phyloP scores from a whole-genome alignment of 768 basidiomycete genomes.

The Baorangia bicolor region DNA sequence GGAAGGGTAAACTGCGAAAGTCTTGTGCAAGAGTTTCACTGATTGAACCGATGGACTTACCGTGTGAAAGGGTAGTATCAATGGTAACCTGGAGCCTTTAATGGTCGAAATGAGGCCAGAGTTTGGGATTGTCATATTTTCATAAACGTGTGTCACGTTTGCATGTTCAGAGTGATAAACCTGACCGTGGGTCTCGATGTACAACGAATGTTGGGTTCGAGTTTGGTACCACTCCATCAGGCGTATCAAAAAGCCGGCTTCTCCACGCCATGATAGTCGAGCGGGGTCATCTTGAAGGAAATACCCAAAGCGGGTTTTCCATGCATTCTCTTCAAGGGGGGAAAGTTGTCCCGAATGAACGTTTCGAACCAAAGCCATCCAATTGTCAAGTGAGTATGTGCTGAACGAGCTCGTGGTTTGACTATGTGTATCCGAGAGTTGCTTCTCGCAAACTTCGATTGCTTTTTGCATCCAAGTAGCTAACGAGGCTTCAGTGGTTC shows the following conservation, averaged over 20 bases:
- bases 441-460: constrained; percentile 37
- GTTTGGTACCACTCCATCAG: constrained; percentile 44
- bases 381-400: constrained; percentile 32
- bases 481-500: constrained; percentile 9
- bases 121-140: constrained; percentile 15
- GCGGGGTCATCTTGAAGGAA: constrained; percentile 29
- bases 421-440: constrained; percentile 33
- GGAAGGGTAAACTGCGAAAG: constrained; percentile 46
- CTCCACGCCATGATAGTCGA: constrained; percentile 31
- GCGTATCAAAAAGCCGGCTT: constrained; percentile 44
- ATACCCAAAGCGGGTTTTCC: constrained; percentile 32
- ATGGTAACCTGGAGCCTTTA: constrained; percentile 35
- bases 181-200: constrained; percentile 38
- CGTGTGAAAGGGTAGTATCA: constrained; percentile 50
- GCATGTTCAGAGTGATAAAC: constrained; percentile 18
- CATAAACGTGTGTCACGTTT: constrained; percentile 4
- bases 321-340: constrained; percentile 25
- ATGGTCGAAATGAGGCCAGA: constrained; percentile 23
- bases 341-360: constrained; percentile 28
- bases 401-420: constrained; percentile 33
- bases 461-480: constrained; percentile 39
- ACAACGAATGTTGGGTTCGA: constrained; percentile 43
- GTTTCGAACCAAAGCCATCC: constrained; percentile 36
- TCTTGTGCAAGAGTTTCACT: background rate
- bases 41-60: constrained; percentile 25